Evolutionary conservation across 768 basidiomycete genomes (phyloP).

Genomic region (Antrodiella citrinella): DNA sequence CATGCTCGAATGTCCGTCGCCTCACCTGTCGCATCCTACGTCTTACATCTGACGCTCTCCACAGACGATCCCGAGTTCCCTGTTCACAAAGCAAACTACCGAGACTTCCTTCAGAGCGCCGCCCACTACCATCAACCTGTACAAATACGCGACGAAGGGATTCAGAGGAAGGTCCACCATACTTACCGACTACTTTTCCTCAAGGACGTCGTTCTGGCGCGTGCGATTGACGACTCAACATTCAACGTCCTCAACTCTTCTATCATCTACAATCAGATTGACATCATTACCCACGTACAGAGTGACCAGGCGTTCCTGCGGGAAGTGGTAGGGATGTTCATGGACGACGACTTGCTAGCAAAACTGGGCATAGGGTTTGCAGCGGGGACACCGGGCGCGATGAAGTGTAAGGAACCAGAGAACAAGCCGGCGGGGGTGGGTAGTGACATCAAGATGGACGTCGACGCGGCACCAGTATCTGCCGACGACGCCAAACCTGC

Average conservation of each 20-base stretch:
- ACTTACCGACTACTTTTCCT: conserved; percentile 96
- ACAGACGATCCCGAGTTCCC: conserved; percentile 97
- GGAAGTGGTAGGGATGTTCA: conserved; percentile 71
- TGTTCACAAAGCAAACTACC: conserved; percentile 92
- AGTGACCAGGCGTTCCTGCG: conserved; percentile 66
- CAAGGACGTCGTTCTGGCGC: conserved; percentile 95
- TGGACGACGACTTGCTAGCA: conserved; percentile 52
- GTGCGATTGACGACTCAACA: conserved; percentile 90
- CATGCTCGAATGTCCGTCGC: conserved; percentile 86
- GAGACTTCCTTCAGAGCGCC: conserved; percentile 79
- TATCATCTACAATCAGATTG: conserved; percentile 98
- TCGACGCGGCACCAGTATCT: conserved; percentile 11
- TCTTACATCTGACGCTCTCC: too few species aligned
- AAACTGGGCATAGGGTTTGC: conserved; percentile 7
- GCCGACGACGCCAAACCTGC: conserved; percentile 43
- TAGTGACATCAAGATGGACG: not conserved
- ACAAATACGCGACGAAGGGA: conserved; percentile 61
- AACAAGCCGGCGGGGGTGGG: not conserved
- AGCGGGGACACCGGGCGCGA: conserved; percentile 15
- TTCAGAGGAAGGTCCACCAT: conserved; percentile 89
- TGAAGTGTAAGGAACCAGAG: not conserved
- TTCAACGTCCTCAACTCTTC: conserved; percentile 96
- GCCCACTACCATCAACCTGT: conserved; percentile 89
- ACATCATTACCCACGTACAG: conserved; percentile 89
- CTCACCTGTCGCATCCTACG: too few species aligned